A percentile compares a stretch with the other conserved stretches of the same genome.
phyloP scores from a whole-genome alignment of 345 rosid genomes.

The Gossypium raimondii region DNA sequence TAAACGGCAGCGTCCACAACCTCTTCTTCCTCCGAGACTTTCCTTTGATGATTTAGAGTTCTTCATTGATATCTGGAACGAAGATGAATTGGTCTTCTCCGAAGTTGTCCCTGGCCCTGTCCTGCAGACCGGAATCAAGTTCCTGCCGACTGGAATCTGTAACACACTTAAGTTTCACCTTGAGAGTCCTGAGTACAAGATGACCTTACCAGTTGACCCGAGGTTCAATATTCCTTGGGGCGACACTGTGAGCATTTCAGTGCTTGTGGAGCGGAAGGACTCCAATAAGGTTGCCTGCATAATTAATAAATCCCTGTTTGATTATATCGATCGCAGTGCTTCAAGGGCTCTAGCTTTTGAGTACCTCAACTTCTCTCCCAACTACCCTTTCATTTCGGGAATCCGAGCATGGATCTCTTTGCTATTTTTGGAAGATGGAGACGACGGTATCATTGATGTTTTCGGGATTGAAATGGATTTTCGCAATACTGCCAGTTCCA shows the following conservation, averaged over 20 bases:
- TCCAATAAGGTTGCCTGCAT: slow-evolving; percentile 64
- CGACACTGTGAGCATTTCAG: slow-evolving; percentile 60
- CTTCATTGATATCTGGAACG: slow-evolving; percentile 83
- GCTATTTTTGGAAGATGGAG: slow-evolving; percentile 66
- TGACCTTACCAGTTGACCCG: slow-evolving; percentile 75
- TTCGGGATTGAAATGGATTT: slow-evolving; percentile 84
- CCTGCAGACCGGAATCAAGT: slow-evolving; percentile 53
- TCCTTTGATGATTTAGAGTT: slow-evolving; percentile 75
- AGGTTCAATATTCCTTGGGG: slow-evolving; percentile 51
- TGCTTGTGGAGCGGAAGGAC: slow-evolving; percentile 73
- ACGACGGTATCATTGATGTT: slow-evolving; percentile 37
- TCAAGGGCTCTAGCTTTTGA: slow-evolving; percentile 77
- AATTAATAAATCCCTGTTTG: slow-evolving; percentile 58
- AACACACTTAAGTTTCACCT: too few relatives aligned
- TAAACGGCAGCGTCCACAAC: slow-evolving; percentile 42
- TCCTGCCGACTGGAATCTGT: slow-evolving; percentile 33
- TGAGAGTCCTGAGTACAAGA: slow-evolving; percentile 38
- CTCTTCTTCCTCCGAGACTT: slow-evolving; percentile 67
- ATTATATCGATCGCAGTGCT: slow-evolving; percentile 64
- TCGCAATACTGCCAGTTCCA: slow-evolving; percentile 68
- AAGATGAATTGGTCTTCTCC: slow-evolving; percentile 61
- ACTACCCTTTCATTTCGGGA: slow-evolving; percentile 67
- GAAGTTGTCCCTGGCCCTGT: slow-evolving; percentile 66
- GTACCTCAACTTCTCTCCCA: slow-evolving; percentile 74
- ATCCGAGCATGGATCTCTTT: slow-evolving; percentile 84